A percentile compares a stretch with the other conserved stretches of the same genome.
Conservation (phyloP, 371 early-diverging fungal species). For the Mucor lusitanicus region DNA sequence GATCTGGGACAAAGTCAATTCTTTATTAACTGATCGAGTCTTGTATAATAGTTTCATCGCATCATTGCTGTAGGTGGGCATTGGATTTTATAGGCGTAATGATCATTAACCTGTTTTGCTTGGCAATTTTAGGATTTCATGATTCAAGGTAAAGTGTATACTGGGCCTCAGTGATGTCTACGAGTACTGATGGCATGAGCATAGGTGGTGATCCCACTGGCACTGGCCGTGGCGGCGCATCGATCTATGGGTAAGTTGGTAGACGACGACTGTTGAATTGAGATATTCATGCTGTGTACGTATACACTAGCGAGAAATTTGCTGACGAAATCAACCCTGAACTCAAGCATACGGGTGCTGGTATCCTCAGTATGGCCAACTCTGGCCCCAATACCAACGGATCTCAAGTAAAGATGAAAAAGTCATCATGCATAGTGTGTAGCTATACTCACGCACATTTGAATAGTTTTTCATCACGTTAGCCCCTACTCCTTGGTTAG, state of each 20-base stretch:
- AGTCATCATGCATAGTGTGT: not conserved
- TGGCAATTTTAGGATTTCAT: constrained; percentile 65
- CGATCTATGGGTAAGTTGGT: constrained; percentile 71
- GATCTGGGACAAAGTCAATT: not conserved
- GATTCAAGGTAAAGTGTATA: constrained; percentile 66
- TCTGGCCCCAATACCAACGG: constrained; percentile 85
- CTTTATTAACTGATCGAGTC: not conserved
- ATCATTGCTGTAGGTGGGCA: constrained; percentile 62
- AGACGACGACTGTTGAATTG: not conserved
- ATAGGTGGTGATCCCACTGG: constrained; percentile 58
- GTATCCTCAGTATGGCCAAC: constrained; percentile 88
- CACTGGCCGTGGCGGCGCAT: constrained; percentile 64
- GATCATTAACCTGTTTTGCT: not conserved
- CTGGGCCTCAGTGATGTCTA: not conserved
- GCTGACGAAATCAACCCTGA: constrained; percentile 75
- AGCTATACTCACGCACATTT: not conserved
- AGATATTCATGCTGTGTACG: not conserved
- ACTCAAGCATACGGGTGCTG: constrained; percentile 79
- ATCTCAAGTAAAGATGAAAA: constrained; percentile 56
- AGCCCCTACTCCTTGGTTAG: constrained; percentile 74
- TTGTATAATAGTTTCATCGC: constrained; percentile 67
- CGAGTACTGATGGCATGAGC: not conserved
- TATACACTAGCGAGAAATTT: constrained; percentile 47
- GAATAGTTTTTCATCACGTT: constrained; percentile 67
- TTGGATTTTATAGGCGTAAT: not conserved